Conservation (phyloP, 768 basidiomycete genomes). For the Mycena latifolia region DNA sequence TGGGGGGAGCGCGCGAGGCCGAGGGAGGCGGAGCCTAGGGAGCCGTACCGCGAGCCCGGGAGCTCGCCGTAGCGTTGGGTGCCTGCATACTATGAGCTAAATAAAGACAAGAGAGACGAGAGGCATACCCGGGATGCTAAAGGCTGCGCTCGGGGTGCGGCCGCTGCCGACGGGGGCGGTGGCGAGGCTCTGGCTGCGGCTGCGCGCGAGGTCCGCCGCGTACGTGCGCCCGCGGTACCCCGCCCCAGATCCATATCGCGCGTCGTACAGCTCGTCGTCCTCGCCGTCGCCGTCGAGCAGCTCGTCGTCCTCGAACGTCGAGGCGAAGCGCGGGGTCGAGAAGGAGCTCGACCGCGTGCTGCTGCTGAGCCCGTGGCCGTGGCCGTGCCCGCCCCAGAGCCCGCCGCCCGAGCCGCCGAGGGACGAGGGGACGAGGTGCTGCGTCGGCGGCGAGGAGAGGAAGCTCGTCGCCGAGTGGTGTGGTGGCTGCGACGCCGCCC, state of each 20-base stretch:
- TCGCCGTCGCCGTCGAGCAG: constrained; percentile 32
- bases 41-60: constrained; percentile 43
- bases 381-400: neutral
- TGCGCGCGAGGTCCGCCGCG: constrained; percentile 26
- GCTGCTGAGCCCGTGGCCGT: neutral
- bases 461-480: neutral
- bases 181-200: constrained; percentile 32
- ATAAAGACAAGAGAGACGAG: no score
- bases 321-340: constrained; percentile 19
- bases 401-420: neutral
- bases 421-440: neutral
- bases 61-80: constrained; percentile 7
- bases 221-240: constrained; percentile 23
- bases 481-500: neutral
- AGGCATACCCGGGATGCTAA: neutral
- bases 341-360: no score
- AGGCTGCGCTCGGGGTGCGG: neutral
- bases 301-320: constrained; percentile 35
- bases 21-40: no score
- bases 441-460: neutral
- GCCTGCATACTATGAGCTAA: neutral
- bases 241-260: no score
- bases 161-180: constrained; percentile 19
- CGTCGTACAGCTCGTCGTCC: constrained; percentile 25
- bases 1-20: constrained; percentile 48